Conservation (phyloP, 768 basidiomycete genomes). For the Pulveroboletus ravenelii region DNA sequence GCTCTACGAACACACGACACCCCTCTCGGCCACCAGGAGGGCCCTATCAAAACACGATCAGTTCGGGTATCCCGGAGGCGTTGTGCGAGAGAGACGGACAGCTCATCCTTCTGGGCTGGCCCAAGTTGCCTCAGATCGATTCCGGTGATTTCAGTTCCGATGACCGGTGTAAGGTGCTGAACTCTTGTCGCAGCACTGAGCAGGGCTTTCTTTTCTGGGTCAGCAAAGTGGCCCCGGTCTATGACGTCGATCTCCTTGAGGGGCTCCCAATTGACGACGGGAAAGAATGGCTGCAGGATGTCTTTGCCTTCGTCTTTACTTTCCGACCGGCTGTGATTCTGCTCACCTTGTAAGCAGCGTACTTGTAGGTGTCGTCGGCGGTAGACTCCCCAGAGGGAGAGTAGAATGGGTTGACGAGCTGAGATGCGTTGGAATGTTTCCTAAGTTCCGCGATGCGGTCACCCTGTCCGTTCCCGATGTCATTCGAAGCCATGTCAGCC, state of each 20-base stretch:
- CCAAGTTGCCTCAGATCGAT: slow-evolving; percentile 69
- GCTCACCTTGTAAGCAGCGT: slow-evolving; percentile 55
- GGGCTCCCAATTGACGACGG: slow-evolving; percentile 60
- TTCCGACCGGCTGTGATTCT: not conserved
- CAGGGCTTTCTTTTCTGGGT: slow-evolving; percentile 62
- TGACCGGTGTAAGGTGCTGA: slow-evolving; percentile 60
- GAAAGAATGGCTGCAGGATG: slow-evolving; percentile 53
- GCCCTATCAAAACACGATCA: slow-evolving; percentile 40
- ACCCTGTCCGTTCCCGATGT: slow-evolving; percentile 24
- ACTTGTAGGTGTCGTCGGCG: slow-evolving; percentile 48
- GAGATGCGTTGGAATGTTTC: slow-evolving; percentile 14
- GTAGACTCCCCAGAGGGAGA: slow-evolving; percentile 53
- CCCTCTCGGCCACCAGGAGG: slow-evolving; percentile 68
- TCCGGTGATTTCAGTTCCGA: slow-evolving; percentile 72
- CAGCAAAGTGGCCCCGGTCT: slow-evolving; percentile 66
- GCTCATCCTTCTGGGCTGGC: slow-evolving; percentile 69
- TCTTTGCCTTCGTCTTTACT: not conserved
- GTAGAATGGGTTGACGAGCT: slow-evolving; percentile 61
- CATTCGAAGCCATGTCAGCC: slow-evolving; percentile 48
- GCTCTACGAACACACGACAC: slow-evolving; percentile 60
- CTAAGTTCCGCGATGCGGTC: slow-evolving; percentile 24
- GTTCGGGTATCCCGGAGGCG: not conserved
- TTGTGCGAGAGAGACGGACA: slow-evolving; percentile 41
- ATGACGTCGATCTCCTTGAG: slow-evolving; percentile 52
- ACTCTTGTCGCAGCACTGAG: slow-evolving; percentile 63